Conservation (phyloP, 768 basidiomycete genomes). For the Termitomyces sp. region DNA sequence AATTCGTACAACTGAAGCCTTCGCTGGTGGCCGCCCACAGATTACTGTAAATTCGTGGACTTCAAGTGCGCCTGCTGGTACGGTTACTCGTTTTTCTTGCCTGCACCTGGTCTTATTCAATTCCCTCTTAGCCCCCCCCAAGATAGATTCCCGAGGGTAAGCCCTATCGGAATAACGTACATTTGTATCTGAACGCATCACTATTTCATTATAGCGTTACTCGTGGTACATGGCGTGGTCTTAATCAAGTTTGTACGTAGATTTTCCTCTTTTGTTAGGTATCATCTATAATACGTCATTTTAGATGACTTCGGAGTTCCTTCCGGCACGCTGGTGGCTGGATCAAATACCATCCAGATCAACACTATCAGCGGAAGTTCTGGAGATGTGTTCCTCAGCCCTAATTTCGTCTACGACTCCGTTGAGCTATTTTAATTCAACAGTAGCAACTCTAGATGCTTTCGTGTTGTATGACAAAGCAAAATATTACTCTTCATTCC, state of each 20-base stretch:
- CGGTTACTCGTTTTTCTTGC: neutral
- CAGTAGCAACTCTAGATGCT: neutral
- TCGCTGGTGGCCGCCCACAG: conserved; percentile 44
- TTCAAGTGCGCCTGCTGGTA: conserved; percentile 35
- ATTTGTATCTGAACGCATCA: neutral
- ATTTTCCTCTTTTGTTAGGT: neutral
- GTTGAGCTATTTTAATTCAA: conserved; percentile 32
- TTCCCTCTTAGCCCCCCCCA: conserved; percentile 28
- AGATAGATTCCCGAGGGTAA: conserved; percentile 42
- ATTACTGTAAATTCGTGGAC: conserved; percentile 42
- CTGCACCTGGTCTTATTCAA: neutral
- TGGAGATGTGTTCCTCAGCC: conserved; percentile 40
- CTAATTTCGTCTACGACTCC: conserved; percentile 42
- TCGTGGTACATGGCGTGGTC: conserved; percentile 47
- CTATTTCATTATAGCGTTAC: conserved; percentile 33
- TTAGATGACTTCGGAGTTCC: conserved; percentile 40
- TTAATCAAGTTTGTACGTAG: conserved; percentile 39
- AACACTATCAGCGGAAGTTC: conserved; percentile 40
- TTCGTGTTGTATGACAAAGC: neutral
- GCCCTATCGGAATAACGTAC: neutral
- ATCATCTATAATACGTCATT: neutral
- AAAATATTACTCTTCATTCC: neutral
- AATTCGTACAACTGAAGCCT: conserved; percentile 42
- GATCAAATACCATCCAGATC: conserved; percentile 40
- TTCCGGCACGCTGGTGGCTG: conserved; percentile 32